Base-by-base conservation (phyloP, 108 stramenopile genomes). In the Chaetoceros tenuissimus region DNA sequence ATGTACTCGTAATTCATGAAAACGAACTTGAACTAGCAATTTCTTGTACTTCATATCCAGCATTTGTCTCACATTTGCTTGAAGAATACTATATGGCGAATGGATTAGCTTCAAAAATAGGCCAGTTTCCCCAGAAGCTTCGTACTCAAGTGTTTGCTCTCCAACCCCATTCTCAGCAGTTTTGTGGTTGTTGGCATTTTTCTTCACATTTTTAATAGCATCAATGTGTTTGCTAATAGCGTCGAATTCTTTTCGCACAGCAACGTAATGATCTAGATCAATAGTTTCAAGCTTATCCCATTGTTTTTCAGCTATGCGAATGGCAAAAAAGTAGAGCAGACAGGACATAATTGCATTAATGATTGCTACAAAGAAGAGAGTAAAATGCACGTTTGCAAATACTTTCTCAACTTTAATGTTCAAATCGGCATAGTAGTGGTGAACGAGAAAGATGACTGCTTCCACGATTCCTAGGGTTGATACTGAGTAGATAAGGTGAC, bases 341-440 rank as follows among this genome's bases (percentile, higher is more conserved):
- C 66, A 55, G 30, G 72, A 63, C 62, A 87, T 84, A 28, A 94
- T 69, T 24, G 89, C 89, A 71, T 94, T 90, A 64, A 94, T 78
- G 24, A 94, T 55, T 7, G 88, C 88, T 24, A 86, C 88, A 52
- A 78, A 86, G 62, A 94, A 94, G 16, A 94, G 73, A 55, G 79
- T 71, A 68, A 94, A 89, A 61, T 94, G 92, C 43, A 89, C 85
- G 48, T 90, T 78, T n/a, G 83, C 79, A 70, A 94, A 94, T 28
- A 82, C 68, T 28, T 58, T 59, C 60, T 92, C 78, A 61, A 77
- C 64, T 21, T 59, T 68, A 24, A 69, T 69, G 51, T 84, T 71
- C 24, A 84, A 60, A 27, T 63, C 34, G 1, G 55, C 28, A 52
- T 71, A 62, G 63, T 85, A 85, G 55, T 73, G 77, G 45, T 80